Base-by-base conservation (phyloP, 1,139 yeast species). In the Yamadazyma buinensis region DNA sequence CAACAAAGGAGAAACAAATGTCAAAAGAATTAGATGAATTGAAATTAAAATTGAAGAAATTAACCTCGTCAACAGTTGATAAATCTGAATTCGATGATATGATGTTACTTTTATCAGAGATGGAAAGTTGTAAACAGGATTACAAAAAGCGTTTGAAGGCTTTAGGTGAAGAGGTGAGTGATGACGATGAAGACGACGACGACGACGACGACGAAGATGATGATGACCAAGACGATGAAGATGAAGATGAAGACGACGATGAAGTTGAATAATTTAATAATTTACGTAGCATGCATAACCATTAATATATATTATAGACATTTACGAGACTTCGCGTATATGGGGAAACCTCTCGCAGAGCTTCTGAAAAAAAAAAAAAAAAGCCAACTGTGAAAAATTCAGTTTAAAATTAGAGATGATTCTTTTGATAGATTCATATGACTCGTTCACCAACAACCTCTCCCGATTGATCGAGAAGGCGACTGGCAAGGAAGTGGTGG, bases 361-460 rank as follows among this genome's bases (percentile, higher is more conserved):
- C 36, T 28, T 33, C 36, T 28, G 23, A 30, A 30, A 30, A 30
- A 23, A 9, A 10, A 14, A 11, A 24, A 24, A 10, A 12, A 7
- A 7, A n/a, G 25, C 6, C 25, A 13, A 26, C 9, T 11, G 29
- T 24, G 33, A 24, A 30, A 25, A 19, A 19, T n/a, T 25, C 28
- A 15, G 28, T 12, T 17, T 15, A 13, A 7, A 18, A 11, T 13
- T 7, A 12, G n/a, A 5, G 11, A 68, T 68, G 75, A 75, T 86
- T 36, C 76, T 92, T 14, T 75, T 92, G 40, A 77, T 92, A 15
- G 98, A 92, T 57, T 88, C 96, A 5, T 90, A 92, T 52, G 98
- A 92, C 57, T 90, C 97, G 9, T 92, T 90, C 67, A 84, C 97
- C 4, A 84, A 77, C 60, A 92, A 92, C 54, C 73, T 92, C 36